Evolutionary conservation across 31 red algal species (phyloP).

Genomic region (Asparagopsis taxiformis): DNA sequence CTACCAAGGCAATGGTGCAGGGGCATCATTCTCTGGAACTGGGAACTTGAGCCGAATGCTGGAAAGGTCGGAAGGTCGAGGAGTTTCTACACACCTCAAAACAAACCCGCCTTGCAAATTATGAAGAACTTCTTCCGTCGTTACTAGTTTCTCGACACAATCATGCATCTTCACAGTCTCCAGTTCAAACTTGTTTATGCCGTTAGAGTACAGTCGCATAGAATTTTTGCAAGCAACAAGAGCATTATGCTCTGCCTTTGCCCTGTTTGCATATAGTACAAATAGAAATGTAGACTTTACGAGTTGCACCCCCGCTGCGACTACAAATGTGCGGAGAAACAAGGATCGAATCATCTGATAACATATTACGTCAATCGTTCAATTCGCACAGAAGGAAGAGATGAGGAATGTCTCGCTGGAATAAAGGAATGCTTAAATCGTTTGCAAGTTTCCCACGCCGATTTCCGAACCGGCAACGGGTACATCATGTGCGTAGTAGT

Average conservation of each 20-base stretch:
- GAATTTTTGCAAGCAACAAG: no score
- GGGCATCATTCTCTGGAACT: conserved; percentile 51
- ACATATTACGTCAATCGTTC: no score
- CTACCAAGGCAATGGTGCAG: conserved; percentile 7
- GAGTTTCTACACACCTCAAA: conserved; percentile 45
- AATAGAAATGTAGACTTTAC: no score
- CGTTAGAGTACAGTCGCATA: no score
- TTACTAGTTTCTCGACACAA: no score
- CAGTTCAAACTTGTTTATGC: no score
- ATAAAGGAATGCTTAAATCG: conserved; percentile 32
- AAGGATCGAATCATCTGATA: no score
- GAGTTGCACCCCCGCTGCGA: no score
- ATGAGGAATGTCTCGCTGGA: conserved; percentile 41
- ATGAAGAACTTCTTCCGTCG: conserved; percentile 29
- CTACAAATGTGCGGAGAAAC: no score
- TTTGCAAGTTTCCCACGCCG: conserved; percentile 37
- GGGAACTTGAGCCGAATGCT: conserved; percentile 37
- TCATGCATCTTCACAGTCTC: no score
- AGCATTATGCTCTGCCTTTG: no score
- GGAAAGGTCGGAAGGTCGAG: conserved; percentile 8
- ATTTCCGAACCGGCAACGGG: conserved; percentile 36
- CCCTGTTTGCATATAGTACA: no score
- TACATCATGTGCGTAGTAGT: conserved; percentile 62
- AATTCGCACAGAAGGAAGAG: conserved; percentile 46
- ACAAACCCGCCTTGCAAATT: conserved; percentile 37